Conservation (phyloP, 139 green algal species). For the Chlorella sp. region DNA sequence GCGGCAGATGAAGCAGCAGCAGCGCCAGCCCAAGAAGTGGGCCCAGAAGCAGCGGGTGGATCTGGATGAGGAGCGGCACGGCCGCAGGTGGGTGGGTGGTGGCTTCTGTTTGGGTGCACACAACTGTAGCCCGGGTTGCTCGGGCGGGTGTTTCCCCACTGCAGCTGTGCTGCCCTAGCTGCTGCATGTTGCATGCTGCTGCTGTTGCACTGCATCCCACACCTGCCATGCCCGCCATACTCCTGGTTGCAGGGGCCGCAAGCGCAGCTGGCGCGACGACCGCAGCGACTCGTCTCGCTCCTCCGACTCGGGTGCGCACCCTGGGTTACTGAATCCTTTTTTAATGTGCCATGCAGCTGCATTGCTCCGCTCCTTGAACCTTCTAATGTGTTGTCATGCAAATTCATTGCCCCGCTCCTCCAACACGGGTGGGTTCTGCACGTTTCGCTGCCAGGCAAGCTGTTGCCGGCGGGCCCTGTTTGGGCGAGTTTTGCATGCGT, state of each 20-base stretch:
- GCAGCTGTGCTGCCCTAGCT: too few species aligned
- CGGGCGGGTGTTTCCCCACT: too few species aligned
- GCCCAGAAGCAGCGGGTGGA: background rate
- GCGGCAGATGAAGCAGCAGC: background rate
- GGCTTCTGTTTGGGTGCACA: too few species aligned
- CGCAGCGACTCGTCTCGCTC: background rate
- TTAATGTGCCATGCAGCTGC: background rate
- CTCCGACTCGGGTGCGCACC: constrained; percentile 9
- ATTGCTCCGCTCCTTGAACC: background rate
- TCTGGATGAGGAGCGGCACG: background rate
- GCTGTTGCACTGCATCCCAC: too few species aligned
- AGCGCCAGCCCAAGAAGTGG: background rate
- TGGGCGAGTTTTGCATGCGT: too few species aligned
- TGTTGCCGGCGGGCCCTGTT: too few species aligned
- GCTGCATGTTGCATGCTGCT: too few species aligned
- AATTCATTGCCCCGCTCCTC: too few species aligned
- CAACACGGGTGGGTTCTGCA: too few species aligned
- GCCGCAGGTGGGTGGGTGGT: background rate
- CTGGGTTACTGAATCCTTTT: background rate
- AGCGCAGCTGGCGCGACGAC: constrained; percentile 17
- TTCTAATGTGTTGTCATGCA: background rate
- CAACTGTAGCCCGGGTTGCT: too few species aligned
- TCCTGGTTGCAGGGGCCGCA: background rate
- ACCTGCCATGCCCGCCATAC: background rate
- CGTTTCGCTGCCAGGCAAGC: too few species aligned